Percentiles rank a stretch among this genome's conserved stretches.
phyloP scores from a whole-genome alignment of 352 stramenopile species.

The Pythium guiyangense region DNA sequence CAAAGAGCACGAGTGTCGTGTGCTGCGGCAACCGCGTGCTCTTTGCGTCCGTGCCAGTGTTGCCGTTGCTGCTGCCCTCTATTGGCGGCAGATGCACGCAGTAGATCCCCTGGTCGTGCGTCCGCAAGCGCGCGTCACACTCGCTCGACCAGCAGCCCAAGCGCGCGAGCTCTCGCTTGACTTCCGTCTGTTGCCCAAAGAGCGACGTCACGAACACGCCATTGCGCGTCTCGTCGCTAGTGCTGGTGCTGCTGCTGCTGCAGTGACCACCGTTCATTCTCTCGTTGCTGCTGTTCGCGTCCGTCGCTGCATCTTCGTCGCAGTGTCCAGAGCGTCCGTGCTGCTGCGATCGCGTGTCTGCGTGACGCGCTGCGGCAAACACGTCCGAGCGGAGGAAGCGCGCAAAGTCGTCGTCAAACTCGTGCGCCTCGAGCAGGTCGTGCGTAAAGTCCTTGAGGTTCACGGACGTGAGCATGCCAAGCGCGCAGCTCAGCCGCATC shows the following conservation, averaged over 20 bases:
- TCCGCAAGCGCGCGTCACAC: slow-evolving; percentile 29
- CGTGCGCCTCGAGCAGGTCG: slow-evolving; percentile 39
- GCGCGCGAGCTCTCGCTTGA: slow-evolving; percentile 34
- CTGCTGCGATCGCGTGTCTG: neutral
- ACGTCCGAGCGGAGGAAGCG: slow-evolving; percentile 52
- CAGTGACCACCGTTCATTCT: neutral
- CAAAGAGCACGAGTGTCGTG: slow-evolving; percentile 49
- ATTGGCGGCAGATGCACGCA: slow-evolving; percentile 12
- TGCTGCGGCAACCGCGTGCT: neutral
- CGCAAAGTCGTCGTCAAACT: slow-evolving; percentile 64
- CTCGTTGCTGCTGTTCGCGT: neutral
- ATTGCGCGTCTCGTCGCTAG: neutral
- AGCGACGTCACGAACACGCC: slow-evolving; percentile 34
- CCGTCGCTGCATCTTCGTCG: neutral
- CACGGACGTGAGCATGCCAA: slow-evolving; percentile 45
- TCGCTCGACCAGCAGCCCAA: slow-evolving; percentile 39
- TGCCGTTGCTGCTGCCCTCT: no score
- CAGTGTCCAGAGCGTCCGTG: neutral
- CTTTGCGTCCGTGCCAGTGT: neutral
- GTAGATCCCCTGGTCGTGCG: slow-evolving; percentile 56
- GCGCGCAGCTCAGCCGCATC: slow-evolving; percentile 48
- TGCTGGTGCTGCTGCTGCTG: neutral
- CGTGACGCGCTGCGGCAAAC: slow-evolving; percentile 14
- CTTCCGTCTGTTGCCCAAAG: slow-evolving; percentile 56
- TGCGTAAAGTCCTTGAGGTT: slow-evolving; percentile 47